These are phyloP conservation scores for Pseudogymnoascus sp. DNA, from an alignment of 2,329 filamentous ascomycete species.

Conservation along the genomic window DNA sequence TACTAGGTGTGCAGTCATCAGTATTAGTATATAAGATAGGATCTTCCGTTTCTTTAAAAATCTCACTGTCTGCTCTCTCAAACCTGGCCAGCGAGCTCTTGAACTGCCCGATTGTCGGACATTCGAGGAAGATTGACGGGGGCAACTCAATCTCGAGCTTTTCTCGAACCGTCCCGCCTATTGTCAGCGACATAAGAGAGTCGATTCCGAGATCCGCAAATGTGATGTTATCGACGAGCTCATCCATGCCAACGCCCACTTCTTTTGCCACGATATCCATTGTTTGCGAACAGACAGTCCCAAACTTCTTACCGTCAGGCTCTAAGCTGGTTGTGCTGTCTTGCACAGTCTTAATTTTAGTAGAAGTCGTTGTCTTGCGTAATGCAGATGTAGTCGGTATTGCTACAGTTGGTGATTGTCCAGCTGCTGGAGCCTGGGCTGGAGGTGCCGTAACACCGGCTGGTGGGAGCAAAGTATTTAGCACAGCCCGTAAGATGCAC, in stretches of 20 bases:
- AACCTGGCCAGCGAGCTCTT: conserved; percentile 38
- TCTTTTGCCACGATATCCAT: conserved; percentile 50
- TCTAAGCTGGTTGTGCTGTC: conserved; percentile 41
- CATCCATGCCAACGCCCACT: conserved; percentile 46
- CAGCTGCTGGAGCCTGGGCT: conserved; percentile 30
- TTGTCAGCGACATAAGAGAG: conserved; percentile 53
- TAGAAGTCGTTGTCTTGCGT: conserved; percentile 24
- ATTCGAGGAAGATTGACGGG: conserved; percentile 45
- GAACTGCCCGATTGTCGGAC: conserved; percentile 47
- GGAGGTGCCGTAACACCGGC: conserved; percentile 37
- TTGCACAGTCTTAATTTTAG: conserved; percentile 37
- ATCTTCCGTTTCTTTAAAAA: neutral
- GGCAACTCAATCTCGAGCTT: conserved; percentile 49
- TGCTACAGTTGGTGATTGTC: conserved; percentile 28
- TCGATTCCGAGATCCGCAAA: conserved; percentile 54
- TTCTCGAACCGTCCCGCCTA: conserved; percentile 49
- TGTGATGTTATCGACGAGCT: conserved; percentile 48
- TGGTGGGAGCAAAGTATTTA: conserved; percentile 61
- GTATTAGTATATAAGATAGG: neutral
- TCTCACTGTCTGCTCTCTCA: conserved; percentile 21
- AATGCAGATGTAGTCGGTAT: conserved; percentile 26
- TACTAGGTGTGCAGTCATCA: conserved; percentile 3
- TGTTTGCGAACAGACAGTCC: conserved; percentile 38
- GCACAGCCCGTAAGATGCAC: conserved; percentile 45
- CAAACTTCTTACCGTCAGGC: conserved; percentile 44